Evolutionary conservation across 306 rosid genomes (phyloP).

Genomic region (Fragaria ananassa): DNA sequence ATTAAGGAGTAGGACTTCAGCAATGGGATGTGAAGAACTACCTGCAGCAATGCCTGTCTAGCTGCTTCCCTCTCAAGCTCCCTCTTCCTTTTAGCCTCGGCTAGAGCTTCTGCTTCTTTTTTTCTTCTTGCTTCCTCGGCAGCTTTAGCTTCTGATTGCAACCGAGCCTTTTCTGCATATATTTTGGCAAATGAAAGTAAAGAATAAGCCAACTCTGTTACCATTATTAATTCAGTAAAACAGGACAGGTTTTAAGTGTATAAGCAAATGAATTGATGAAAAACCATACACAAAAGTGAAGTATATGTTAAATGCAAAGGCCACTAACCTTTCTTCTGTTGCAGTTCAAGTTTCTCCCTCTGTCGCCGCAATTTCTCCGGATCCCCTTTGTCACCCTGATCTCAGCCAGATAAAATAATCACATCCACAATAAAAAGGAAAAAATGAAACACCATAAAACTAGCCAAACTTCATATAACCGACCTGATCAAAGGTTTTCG

Average conservation of each 20-base stretch:
- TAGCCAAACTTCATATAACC: slow-evolving; percentile 20
- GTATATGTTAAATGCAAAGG: neutral
- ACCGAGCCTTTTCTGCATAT: slow-evolving; percentile 68
- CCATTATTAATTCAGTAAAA: neutral
- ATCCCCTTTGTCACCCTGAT: slow-evolving; percentile 76
- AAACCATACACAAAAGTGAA: neutral
- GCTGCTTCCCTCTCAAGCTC: slow-evolving; percentile 90
- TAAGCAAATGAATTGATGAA: neutral
- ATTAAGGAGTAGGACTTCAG: slow-evolving; percentile 3
- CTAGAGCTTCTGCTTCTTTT: slow-evolving; percentile 75
- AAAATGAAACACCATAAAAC: slow-evolving; percentile 5
- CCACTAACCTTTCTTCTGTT: slow-evolving; percentile 58
- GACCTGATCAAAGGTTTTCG: slow-evolving; percentile 74
- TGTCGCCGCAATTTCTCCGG: slow-evolving; percentile 69
- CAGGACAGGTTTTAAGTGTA: neutral
- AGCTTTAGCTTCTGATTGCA: slow-evolving; percentile 85
- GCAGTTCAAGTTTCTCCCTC: slow-evolving; percentile 71
- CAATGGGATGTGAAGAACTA: slow-evolving; percentile 26
- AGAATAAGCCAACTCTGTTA: neutral
- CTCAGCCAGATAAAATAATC: slow-evolving; percentile 31
- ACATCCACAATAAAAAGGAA: slow-evolving; percentile 14
- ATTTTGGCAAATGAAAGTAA: neutral
- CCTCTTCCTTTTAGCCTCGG: slow-evolving; percentile 75
- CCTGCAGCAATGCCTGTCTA: slow-evolving; percentile 73
- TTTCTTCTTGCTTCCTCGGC: slow-evolving; percentile 73